Conservation (phyloP, 148 eudicot genomes). For the Polygonum maritimum region DNA sequence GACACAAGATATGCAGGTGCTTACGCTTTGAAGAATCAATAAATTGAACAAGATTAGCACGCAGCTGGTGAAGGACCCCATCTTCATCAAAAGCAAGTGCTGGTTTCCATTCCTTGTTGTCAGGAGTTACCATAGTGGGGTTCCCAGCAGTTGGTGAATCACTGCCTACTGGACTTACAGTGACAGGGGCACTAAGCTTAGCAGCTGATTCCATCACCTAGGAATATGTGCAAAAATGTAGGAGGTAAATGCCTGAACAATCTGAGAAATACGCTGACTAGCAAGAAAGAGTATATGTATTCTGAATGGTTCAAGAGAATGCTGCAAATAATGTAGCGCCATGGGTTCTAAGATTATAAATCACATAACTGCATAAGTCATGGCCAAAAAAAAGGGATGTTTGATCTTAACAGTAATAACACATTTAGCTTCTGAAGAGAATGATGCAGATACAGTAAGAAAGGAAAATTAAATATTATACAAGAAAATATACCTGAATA, state of each 20-base stretch:
- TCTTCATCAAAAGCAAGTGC: conserved; percentile 71
- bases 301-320: background rate
- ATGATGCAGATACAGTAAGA: background rate
- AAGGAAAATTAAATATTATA: background rate
- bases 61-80: conserved; percentile 73
- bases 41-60: conserved; percentile 65
- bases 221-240: conserved; percentile 8
- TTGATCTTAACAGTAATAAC: background rate
- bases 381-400: background rate
- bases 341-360: background rate
- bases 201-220: conserved; percentile 88
- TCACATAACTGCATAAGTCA: background rate
- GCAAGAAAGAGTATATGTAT: background rate
- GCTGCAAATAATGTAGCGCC: no score
- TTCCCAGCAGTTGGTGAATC: conserved; percentile 43
- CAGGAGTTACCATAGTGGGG: conserved; percentile 40
- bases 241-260: background rate
- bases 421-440: background rate
- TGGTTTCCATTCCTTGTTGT: conserved; percentile 70
- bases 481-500: conserved; percentile 39
- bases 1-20: conserved; percentile 2
- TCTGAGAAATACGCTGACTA: background rate
- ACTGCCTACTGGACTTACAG: conserved; percentile 57
- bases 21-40: conserved; percentile 61
- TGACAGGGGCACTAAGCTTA: conserved; percentile 57